These are phyloP conservation scores for Penicillium manginii DNA, from an alignment of 495 filamentous ascomycete species.

Conservation along the genomic window DNA sequence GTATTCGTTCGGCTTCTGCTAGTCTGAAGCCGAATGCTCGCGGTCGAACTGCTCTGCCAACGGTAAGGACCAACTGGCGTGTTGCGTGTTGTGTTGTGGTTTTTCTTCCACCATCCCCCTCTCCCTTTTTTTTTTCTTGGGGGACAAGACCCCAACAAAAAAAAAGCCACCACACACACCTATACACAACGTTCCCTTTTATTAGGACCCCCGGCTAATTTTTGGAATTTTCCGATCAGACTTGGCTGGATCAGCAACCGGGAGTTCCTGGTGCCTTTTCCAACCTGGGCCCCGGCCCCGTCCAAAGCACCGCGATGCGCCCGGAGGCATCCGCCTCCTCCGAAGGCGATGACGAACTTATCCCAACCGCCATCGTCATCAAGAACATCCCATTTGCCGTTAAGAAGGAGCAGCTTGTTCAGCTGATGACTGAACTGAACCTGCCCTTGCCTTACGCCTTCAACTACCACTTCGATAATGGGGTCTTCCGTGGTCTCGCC, in stretches of 20 bases:
- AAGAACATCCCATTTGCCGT: slow-evolving; percentile 99
- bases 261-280: slow-evolving; percentile 56
- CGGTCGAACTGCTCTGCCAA: slow-evolving; percentile 59
- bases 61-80: slow-evolving; percentile 41
- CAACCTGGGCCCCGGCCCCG: slow-evolving; percentile 54
- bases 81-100: slow-evolving; percentile 23
- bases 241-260: slow-evolving; percentile 64
- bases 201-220: not conserved
- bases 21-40: slow-evolving; percentile 60
- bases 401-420: slow-evolving; percentile 92
- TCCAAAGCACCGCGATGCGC: slow-evolving; percentile 57
- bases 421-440: slow-evolving; percentile 87
- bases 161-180: slow-evolving; percentile 7
- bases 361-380: slow-evolving; percentile 97
- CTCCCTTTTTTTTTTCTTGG: slow-evolving; percentile 3
- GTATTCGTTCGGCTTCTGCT: slow-evolving; percentile 57
- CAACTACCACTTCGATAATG: slow-evolving; percentile 99
- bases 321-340: slow-evolving; percentile 52
- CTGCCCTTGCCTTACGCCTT: slow-evolving; percentile 96
- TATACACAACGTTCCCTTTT: slow-evolving; percentile 1
- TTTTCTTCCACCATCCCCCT: not conserved
- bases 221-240: slow-evolving; percentile 37
- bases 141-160: not conserved
- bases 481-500: slow-evolving; percentile 92
- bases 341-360: slow-evolving; percentile 79